These are phyloP conservation scores for Lichtheimia ornata DNA, from an alignment of 371 early-diverging fungal species.

Conservation along the genomic window DNA sequence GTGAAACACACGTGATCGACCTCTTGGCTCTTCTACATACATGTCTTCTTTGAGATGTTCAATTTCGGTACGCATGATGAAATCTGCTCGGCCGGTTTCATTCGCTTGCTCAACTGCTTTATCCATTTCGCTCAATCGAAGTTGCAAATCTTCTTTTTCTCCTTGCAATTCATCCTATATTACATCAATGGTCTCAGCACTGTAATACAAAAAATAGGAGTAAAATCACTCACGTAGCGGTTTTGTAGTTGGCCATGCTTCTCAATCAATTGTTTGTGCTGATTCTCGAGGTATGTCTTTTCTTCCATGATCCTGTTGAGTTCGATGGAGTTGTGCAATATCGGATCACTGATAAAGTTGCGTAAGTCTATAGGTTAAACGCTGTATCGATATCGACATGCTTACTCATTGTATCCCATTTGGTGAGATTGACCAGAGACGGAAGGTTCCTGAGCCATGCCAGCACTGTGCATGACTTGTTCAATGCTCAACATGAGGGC, in stretches of 20 bases:
- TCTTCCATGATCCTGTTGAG: constrained; percentile 36
- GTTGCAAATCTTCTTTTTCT: constrained; percentile 67
- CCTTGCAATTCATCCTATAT: constrained; percentile 66
- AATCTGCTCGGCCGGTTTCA: constrained; percentile 83
- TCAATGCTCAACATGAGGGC: constrained; percentile 89
- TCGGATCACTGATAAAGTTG: constrained; percentile 4
- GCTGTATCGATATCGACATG: neutral
- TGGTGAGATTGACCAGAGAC: neutral
- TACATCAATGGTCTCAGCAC: neutral
- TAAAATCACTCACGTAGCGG: constrained; percentile 56
- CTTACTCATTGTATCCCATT: constrained; percentile 5
- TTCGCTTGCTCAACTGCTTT: constrained; percentile 64
- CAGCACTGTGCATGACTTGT: constrained; percentile 34
- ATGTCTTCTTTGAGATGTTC: constrained; percentile 82
- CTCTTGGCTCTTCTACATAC: constrained; percentile 36
- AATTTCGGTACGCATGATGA: constrained; percentile 84
- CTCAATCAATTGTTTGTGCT: constrained; percentile 55
- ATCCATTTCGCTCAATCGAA: constrained; percentile 74
- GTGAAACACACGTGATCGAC: too few species aligned
- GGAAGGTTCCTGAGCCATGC: neutral
- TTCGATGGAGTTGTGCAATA: constrained; percentile 16
- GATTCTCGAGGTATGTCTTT: constrained; percentile 62
- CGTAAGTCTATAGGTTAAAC: neutral
- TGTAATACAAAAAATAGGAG: neutral
- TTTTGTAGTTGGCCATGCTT: constrained; percentile 57